Evolutionary conservation across 2,329 filamentous ascomycete species (phyloP).

Genomic region (Xylaria sp.): DNA sequence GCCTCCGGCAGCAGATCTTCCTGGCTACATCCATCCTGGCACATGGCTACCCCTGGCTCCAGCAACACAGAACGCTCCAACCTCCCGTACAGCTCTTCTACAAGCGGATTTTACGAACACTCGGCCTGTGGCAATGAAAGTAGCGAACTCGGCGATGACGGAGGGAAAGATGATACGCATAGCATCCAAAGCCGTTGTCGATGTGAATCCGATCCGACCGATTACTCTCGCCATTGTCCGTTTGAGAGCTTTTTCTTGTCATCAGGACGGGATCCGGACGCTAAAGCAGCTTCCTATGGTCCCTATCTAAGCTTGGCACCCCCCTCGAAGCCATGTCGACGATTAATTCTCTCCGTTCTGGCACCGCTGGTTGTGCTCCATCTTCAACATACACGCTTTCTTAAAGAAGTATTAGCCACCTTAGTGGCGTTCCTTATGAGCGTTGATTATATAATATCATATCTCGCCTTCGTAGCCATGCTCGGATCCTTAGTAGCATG

Average conservation of each 20-base stretch:
- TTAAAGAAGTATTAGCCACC: background rate
- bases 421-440: background rate
- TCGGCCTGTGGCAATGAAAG: constrained; percentile 30
- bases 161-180: background rate
- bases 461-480: constrained; percentile 28
- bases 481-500: constrained; percentile 41
- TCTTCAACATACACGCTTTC: background rate
- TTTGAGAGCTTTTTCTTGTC: background rate
- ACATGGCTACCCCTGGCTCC: constrained; percentile 31
- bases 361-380: constrained; percentile 6
- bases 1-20: constrained; percentile 45
- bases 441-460: constrained; percentile 16
- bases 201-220: constrained; percentile 5
- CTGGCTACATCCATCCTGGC: constrained; percentile 31
- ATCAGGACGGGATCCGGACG: background rate
- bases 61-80: constrained; percentile 33
- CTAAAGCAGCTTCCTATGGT: background rate
- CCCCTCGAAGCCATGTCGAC: background rate
- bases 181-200: constrained; percentile 1
- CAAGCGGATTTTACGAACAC: constrained; percentile 30
- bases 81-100: constrained; percentile 24
- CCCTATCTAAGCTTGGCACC: background rate
- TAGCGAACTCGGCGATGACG: constrained; percentile 30
- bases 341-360: constrained; percentile 15
- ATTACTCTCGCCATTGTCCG: background rate